Base-by-base conservation (phyloP, 495 filamentous ascomycete species). In the Jackrogersella minutella region DNA sequence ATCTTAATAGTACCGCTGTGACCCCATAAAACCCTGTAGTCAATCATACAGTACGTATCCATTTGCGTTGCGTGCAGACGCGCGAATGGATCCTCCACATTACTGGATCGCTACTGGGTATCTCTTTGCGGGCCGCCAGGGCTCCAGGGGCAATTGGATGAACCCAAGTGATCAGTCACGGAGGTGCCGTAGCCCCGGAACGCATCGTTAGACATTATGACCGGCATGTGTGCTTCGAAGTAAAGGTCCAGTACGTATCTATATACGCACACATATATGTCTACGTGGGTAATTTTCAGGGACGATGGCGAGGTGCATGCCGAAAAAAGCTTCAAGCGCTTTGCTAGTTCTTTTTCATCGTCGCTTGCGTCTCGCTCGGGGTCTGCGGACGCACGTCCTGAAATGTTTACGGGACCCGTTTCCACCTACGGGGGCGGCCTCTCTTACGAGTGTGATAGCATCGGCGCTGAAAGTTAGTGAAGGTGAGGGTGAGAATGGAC, bases 1-100 rank as follows among this genome's bases (percentile, higher is more conserved):
- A 68, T 69, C 68, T 58, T 67, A 78, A 79, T 79, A n/a, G n/a
- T n/a, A 72, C 75, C 77, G 75, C 40, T 56, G 60, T 64, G 66
- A 64, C 40, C 66, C 53, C 53, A 55, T 53, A 52, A 69, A n/a
- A 56, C 66, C 66, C 61, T 69, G 66, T 69, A 60, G 61, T 47
- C 44, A 69, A 69, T 65, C 66, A 60, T 58, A 68, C 37, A 63
- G 54, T 63, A 63, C 65, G 53, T 59, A 58, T 54, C n/a, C n/a
- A n/a, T n/a, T n/a, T 41, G 51, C 44, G 57, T 56, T 69, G 51
- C 61, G 44, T 68, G 58, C 65, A 58, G 57, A 49, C 49, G 50
- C 58, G 49, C 58, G 52, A 58, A 55, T 52, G 28, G 53, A 63
- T 46, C 60, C 60, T 64, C 65, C 65, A 58, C 58, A 63, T 8